Evolutionary conservation across 306 rosid genomes (phyloP).

Genomic region (Quercus berberidifolia): DNA sequence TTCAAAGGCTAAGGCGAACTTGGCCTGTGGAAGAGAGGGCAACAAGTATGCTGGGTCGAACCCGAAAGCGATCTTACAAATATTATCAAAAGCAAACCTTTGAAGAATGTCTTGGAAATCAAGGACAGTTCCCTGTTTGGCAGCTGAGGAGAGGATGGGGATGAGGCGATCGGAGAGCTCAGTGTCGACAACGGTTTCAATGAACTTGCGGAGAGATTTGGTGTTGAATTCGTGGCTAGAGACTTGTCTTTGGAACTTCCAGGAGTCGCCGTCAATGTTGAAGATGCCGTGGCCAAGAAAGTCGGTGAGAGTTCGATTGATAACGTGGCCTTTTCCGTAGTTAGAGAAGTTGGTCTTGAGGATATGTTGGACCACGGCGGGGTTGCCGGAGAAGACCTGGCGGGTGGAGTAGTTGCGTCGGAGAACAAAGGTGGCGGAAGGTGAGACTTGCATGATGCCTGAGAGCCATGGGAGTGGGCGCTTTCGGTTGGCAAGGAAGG

Average conservation of each 20-base stretch:
- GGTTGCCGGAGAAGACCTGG: conserved; percentile 20
- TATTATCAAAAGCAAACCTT: conserved; percentile 60
- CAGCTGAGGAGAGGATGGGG: too few species aligned
- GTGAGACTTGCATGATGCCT: conserved; percentile 13
- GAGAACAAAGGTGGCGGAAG: neutral
- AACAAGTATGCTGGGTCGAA: conserved; percentile 55
- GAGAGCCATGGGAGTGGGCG: too few species aligned
- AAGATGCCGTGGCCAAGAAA: conserved; percentile 2
- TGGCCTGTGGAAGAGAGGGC: conserved; percentile 42
- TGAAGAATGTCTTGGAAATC: conserved; percentile 34
- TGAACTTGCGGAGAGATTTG: conserved; percentile 26
- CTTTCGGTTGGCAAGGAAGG: too few species aligned
- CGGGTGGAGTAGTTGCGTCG: too few species aligned
- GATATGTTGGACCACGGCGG: conserved; percentile 14
- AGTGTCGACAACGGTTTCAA: too few species aligned
- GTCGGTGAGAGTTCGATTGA: conserved; percentile 1
- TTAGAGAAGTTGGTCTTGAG: conserved; percentile 33
- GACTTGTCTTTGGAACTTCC: conserved; percentile 46
- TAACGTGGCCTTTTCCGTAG: conserved; percentile 24
- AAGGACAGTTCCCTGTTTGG: neutral
- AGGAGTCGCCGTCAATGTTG: conserved; percentile 27
- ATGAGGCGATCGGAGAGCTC: too few species aligned
- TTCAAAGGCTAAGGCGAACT: conserved; percentile 32
- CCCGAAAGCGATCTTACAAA: conserved; percentile 65
- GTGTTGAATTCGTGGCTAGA: conserved; percentile 25